Conservation (phyloP, 192 early-diverging fungal genomes). For the Chytriomyces sp. region DNA sequence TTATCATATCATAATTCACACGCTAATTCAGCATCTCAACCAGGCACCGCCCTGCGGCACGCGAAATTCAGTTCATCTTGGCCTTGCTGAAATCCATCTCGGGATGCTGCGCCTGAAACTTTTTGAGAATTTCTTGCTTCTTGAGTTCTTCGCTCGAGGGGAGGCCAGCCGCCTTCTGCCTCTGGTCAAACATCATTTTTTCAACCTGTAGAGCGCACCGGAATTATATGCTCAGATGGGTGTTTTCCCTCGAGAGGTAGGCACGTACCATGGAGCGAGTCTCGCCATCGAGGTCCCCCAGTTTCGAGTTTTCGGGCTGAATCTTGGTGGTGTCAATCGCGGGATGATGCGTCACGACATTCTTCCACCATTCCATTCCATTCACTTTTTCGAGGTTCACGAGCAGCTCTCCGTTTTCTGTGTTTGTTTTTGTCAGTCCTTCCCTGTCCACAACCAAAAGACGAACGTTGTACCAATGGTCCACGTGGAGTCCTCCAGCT, state of each 20-base stretch:
- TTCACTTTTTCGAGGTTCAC: conserved; percentile 87
- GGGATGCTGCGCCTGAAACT: conserved; percentile 64
- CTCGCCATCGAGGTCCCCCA: conserved; percentile 85
- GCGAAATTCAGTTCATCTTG: conserved; percentile 25
- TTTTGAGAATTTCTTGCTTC: conserved; percentile 75
- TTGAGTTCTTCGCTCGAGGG: conserved; percentile 78
- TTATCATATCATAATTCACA: too few species aligned
- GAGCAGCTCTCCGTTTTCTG: conserved; percentile 67
- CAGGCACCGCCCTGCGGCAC: too few species aligned
- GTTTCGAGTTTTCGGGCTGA: conserved; percentile 85
- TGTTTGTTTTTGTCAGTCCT: too few species aligned
- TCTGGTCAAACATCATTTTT: conserved; percentile 96
- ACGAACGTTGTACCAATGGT: conserved; percentile 54
- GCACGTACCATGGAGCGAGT: conserved; percentile 80
- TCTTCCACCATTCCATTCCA: conserved; percentile 83
- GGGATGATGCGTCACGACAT: conserved; percentile 75
- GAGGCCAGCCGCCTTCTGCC: conserved; percentile 76
- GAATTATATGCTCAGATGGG: too few species aligned
- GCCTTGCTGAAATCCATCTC: conserved; percentile 54
- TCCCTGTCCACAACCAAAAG: not conserved
- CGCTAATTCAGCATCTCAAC: too few species aligned
- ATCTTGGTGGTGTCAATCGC: conserved; percentile 88
- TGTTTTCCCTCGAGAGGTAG: too few species aligned
- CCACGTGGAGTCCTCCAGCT: conserved; percentile 83
- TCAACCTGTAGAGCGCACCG: conserved; percentile 53